phyloP scores from a whole-genome alignment of 371 early-diverging fungal genomes.

The Basidiobolus meristosporus region DNA sequence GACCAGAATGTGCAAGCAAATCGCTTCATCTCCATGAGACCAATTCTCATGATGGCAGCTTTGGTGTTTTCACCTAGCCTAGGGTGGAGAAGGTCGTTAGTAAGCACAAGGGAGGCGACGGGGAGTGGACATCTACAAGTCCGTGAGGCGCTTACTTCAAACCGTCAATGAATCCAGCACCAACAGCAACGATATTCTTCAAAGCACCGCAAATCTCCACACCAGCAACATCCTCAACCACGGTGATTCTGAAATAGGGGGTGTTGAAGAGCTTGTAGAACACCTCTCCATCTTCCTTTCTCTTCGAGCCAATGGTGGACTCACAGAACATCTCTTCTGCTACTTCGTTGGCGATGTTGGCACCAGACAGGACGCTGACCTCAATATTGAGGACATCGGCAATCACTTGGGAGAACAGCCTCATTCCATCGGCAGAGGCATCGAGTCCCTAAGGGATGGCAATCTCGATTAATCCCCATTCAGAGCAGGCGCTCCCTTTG shows the following conservation, averaged over 20 bases:
- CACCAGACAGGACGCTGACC: constrained; percentile 86
- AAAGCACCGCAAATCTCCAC: constrained; percentile 96
- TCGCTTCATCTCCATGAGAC: constrained; percentile 89
- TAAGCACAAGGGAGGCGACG: too few relatives aligned
- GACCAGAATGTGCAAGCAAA: constrained; percentile 68
- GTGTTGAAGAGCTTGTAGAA: constrained; percentile 75
- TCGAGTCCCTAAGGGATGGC: constrained; percentile 42
- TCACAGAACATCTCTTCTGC: constrained; percentile 90
- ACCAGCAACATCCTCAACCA: constrained; percentile 71
- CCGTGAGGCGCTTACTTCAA: constrained; percentile 8
- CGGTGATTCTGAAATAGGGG: constrained; percentile 67
- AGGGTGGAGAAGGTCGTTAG: too few relatives aligned
- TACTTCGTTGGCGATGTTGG: constrained; percentile 97
- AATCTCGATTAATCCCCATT: neutral
- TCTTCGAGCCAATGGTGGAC: constrained; percentile 74
- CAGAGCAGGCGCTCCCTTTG: neutral
- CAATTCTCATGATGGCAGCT: constrained; percentile 94
- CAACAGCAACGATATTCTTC: constrained; percentile 97
- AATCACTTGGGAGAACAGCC: constrained; percentile 79
- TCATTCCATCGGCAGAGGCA: constrained; percentile 46
- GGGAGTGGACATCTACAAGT: too few relatives aligned
- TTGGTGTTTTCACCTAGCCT: constrained; percentile 79
- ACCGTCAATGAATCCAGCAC: constrained; percentile 89
- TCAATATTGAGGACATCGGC: constrained; percentile 49
- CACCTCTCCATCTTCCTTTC: constrained; percentile 41